Evolutionary conservation across 1,284 basidiomycete species (phyloP), one percentile per base, ranked within the genome.

Genomic region (Bondarzewia mesenterica): DNA sequence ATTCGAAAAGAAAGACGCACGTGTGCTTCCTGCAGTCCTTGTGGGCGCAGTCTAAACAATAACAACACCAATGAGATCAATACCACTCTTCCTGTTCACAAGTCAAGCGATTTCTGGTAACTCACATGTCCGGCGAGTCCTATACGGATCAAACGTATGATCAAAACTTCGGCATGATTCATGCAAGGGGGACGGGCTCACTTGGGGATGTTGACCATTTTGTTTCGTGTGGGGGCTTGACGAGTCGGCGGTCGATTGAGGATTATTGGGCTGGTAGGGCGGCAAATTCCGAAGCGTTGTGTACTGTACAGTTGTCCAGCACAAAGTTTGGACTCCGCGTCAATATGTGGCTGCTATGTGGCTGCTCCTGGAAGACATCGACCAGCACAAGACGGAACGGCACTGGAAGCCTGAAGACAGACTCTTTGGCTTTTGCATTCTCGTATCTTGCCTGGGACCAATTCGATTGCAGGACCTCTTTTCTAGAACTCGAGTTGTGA

Each of bases 1-100:
- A 23, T 22, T 16, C 22, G 43, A 45, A 26, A 23, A 46, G 22
- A 25, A 21, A 29, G 27, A 75, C 87, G 57, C 73, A 94, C 87
- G 93, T 97, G 84, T 98, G 94, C 78, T 97, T 97, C 77, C 80
- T 89, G 92, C 95, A 99, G 63, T 82, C 73, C 80, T 97, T 98
- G 71, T 91, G 91, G 80, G 97, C 96, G 90, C 95, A 98, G 80
- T 85, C 94, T 87, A 52, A 38, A 42, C 42, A n/a, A 12, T 8
- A 43, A 20, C 37, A 32, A 40, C 38, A 48, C 36, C 35, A 48
- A 44, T n/a, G 29, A 23, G 14, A 37, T 46, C 25, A 35, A 21
- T 43, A 37, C 12, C 12, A 32, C 15, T 3, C 15, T 35, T 35
- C 16, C n/a, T n/a, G n/a, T n/a, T n/a, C n/a, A 25, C 42, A 43